phyloP scores from a whole-genome alignment of 352 stramenopile species.

The Hyaloperonospora brassicae region DNA sequence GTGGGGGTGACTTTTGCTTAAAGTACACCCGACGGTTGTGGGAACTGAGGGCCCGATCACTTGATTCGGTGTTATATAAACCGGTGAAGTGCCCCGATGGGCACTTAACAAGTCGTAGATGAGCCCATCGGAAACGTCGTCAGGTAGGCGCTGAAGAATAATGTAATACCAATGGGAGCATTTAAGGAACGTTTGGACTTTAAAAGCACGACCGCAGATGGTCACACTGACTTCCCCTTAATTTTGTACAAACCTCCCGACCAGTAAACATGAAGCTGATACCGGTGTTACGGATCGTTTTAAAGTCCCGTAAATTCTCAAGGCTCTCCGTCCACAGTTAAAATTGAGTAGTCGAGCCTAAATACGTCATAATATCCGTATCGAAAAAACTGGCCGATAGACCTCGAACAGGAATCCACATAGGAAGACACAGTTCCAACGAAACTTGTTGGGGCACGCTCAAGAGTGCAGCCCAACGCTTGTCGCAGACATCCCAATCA shows the following conservation, averaged over 20 bases:
- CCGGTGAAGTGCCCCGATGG: not conserved
- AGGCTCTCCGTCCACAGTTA: conserved; percentile 1
- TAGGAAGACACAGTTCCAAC: not conserved
- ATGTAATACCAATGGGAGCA: conserved; percentile 19
- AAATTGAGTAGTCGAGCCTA: conserved; percentile 5
- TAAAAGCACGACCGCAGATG: conserved; percentile 4
- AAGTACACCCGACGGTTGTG: too few relatives aligned
- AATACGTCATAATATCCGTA: conserved; percentile 15
- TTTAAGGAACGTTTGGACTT: conserved; percentile 4
- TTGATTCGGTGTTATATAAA: not conserved
- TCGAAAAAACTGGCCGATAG: conserved; percentile 9
- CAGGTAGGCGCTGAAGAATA: conserved; percentile 8
- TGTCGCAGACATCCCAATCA: not conserved
- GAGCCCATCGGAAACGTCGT: conserved; percentile 6
- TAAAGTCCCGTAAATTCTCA: conserved; percentile 5
- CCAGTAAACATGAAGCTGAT: conserved; percentile 15
- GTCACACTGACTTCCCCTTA: conserved; percentile 1
- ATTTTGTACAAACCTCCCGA: conserved; percentile 4
- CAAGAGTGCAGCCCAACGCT: not conserved
- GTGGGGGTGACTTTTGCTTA: too few relatives aligned
- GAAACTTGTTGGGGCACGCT: not conserved
- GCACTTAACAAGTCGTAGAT: conserved; percentile 7
- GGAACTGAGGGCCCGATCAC: too few relatives aligned
- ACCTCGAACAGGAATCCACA: not conserved
- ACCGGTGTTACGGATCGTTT: conserved; percentile 8